These are phyloP conservation scores for Ophiocordyceps australis DNA, from an alignment of 2,329 filamentous ascomycete genomes.

Conservation along the genomic window DNA sequence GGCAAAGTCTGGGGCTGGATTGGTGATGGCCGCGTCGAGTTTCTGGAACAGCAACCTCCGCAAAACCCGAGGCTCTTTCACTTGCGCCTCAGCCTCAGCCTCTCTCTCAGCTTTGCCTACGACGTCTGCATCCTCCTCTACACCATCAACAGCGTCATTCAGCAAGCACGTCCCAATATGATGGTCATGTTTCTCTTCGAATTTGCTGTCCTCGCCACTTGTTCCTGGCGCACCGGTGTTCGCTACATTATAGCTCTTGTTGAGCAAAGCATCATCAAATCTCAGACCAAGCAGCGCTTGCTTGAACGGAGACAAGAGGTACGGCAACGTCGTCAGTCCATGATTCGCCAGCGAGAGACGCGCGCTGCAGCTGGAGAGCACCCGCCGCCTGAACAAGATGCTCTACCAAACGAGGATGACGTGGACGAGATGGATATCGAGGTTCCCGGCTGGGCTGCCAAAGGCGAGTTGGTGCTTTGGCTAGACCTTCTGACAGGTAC, in stretches of 20 bases:
- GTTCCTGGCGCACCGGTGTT: conserved; percentile 59
- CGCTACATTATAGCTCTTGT: conserved; percentile 65
- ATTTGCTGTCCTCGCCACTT: conserved; percentile 72
- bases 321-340: conserved; percentile 34
- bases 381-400: conserved; percentile 26
- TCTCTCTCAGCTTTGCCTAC: conserved; percentile 64
- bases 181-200: conserved; percentile 99
- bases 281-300: conserved; percentile 54
- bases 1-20: conserved; percentile 99
- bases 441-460: conserved; percentile 89
- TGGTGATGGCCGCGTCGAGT: conserved; percentile 81
- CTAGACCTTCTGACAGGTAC: conserved; percentile 71
- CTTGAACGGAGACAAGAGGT: conserved; percentile 52
- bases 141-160: conserved; percentile 64
- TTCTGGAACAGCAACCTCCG: conserved; percentile 88
- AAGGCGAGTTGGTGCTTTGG: conserved; percentile 81
- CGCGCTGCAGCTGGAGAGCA: conserved; percentile 37
- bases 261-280: conserved; percentile 57
- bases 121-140: conserved; percentile 68
- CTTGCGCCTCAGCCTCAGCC: conserved; percentile 57
- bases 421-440: conserved; percentile 90
- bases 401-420: conserved; percentile 49
- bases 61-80: conserved; percentile 82
- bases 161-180: conserved; percentile 85
- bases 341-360: conserved; percentile 27